Conservation (phyloP, 441 rosid species). For the Euphorbia celastroides region DNA sequence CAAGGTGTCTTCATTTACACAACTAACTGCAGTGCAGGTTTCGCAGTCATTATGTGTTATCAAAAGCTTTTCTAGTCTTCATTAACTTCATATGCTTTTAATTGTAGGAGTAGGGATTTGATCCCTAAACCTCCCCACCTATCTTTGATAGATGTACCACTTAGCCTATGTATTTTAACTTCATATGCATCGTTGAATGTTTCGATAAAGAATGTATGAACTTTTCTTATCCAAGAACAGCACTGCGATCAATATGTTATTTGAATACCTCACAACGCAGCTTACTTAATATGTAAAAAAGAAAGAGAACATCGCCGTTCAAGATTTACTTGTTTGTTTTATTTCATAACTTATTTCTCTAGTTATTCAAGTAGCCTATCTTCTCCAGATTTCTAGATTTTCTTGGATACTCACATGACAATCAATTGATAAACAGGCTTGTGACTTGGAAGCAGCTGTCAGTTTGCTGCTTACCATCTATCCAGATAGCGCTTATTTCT, state of each 20-base stretch:
- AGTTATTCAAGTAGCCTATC: background rate
- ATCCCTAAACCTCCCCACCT: background rate
- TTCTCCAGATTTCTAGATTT: constrained; percentile 2
- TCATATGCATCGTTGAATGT: background rate
- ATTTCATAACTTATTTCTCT: background rate
- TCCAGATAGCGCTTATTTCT: constrained; percentile 91
- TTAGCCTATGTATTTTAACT: background rate
- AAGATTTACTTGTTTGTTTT: background rate
- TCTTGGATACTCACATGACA: constrained; percentile 1
- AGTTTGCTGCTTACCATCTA: constrained; percentile 86
- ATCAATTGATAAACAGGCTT: constrained; percentile 46
- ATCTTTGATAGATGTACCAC: background rate
- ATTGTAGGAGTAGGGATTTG: no score
- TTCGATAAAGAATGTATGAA: no score
- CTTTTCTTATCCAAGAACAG: no score
- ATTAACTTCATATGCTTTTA: background rate
- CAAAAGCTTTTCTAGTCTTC: no score
- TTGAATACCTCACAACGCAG: background rate
- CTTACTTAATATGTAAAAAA: background rate
- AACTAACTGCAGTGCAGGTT: background rate
- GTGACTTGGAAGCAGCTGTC: constrained; percentile 93
- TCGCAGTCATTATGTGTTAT: background rate
- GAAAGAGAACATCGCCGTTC: background rate
- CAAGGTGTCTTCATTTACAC: background rate
- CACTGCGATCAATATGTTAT: no score